Conservation (phyloP, 352 stramenopile species). For the Phytophthora litchii region DNA sequence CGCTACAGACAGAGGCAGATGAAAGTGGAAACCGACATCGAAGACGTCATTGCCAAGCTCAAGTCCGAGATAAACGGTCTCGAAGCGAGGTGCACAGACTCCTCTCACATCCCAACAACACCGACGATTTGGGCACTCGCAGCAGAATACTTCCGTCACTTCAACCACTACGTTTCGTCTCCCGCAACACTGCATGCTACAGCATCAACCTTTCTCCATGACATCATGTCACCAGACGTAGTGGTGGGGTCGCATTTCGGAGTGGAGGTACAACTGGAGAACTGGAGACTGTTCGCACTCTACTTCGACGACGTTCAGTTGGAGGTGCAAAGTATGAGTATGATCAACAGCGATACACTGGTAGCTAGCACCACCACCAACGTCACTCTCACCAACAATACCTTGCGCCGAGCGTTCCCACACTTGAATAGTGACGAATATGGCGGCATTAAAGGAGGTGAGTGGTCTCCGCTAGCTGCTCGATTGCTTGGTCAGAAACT, state of each 20-base stretch:
- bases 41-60: conserved; percentile 1
- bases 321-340: conserved; percentile 1
- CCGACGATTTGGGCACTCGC: conserved; percentile 5
- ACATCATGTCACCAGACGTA: conserved; percentile 2
- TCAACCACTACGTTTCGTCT: conserved; percentile 9
- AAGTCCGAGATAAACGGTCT: neutral
- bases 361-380: neutral
- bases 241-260: neutral
- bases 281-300: conserved; percentile 5
- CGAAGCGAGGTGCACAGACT: neutral
- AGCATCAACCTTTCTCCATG: neutral
- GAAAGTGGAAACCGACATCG: neutral
- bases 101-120: neutral
- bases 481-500: neutral
- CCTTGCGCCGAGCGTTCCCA: neutral
- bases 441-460: neutral
- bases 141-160: conserved; percentile 13
- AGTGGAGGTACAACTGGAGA: conserved; percentile 1
- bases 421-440: neutral
- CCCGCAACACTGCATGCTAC: neutral
- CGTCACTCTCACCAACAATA: neutral
- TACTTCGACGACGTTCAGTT: conserved; percentile 4
- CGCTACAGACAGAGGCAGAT: conserved; percentile 12
- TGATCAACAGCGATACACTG: neutral
- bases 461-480: neutral